phyloP scores from a whole-genome alignment of 805 yeast species.

The Ogataea siamensis region DNA sequence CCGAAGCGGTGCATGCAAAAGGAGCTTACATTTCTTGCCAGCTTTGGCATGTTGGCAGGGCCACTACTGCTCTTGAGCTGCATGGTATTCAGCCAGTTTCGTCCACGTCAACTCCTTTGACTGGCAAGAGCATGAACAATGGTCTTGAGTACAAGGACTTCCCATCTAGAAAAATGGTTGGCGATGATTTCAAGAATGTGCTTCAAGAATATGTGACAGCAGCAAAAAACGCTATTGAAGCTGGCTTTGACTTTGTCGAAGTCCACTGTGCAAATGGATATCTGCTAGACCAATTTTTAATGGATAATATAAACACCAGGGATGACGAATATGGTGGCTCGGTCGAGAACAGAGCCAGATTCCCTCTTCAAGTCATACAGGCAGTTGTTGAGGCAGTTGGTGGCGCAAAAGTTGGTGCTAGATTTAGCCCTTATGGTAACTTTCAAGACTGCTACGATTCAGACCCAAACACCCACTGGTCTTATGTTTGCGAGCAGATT shows the following conservation, averaged over 20 bases:
- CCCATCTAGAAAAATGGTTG: conserved; percentile 34
- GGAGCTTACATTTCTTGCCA: conserved; percentile 45
- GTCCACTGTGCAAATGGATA: conserved; percentile 43
- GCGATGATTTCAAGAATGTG: conserved; percentile 42
- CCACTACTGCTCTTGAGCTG: conserved; percentile 35
- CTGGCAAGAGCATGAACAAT: conserved; percentile 13
- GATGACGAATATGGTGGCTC: conserved; percentile 45
- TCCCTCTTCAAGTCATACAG: conserved; percentile 48
- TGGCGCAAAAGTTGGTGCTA: conserved; percentile 43
- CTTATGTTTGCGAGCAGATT: conserved; percentile 38
- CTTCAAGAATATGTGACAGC: conserved; percentile 43
- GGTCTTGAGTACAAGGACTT: conserved; percentile 7
- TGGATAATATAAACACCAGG: conserved; percentile 36
- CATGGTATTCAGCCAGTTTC: conserved; percentile 35
- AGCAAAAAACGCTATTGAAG: conserved; percentile 39
- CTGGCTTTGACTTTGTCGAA: conserved; percentile 43
- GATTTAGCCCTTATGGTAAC: conserved; percentile 48
- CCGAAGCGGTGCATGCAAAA: conserved; percentile 47
- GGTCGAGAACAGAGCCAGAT: conserved; percentile 41
- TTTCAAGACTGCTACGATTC: conserved; percentile 39
- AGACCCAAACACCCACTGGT: conserved; percentile 36
- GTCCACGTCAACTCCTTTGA: conserved; percentile 42
- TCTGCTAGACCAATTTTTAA: conserved; percentile 40
- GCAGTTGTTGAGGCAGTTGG: conserved; percentile 52
- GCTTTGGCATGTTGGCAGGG: conserved; percentile 47